Base-by-base conservation (phyloP, 345 rosid species). In the Brassica carinata region DNA sequence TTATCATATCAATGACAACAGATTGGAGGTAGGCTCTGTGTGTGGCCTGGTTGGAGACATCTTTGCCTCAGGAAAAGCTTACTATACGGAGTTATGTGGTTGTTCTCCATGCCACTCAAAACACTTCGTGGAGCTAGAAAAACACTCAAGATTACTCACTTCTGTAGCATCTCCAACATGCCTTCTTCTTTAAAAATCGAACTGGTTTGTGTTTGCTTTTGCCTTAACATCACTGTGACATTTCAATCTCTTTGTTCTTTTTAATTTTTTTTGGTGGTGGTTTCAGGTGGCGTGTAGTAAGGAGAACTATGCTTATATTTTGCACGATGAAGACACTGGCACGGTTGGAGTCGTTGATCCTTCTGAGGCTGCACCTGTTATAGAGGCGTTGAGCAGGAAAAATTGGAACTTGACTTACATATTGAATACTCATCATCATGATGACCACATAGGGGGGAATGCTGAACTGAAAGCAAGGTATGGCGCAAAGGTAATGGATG, bases 291-390 rank as follows among this genome's bases (percentile, higher is more conserved):
- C 98, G 4, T 96, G 99, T 66, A 90, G 93, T 62, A 85, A 82
- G 76, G 98, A 96, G 80, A 91, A 89, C 83, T 96, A 92, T 81
- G 98, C 99, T 57, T 96, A 93, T 85, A 89, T 96, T 71, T 87
- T 96, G 71, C 94, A 94, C 68, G 99, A 96, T 77, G 89, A 84
- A 77, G 94, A 94, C 84, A 96, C 99, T 0, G 99, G 98, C 74
- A 96, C 99, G 0, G 98, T 96, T 84, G 99, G 97, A 67, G 97
- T 96, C 48, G 98, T 96, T 86, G 99, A 96, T 90, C 99, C 99
- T 14, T 88, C 91, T 76, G 99, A 96, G 87, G 88, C 98, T 79
- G 82, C 76, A 26, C 99, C 99, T 62, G 79, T 96, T 77, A 86
- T 96, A 33, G 89, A 96, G 59, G 99, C 94, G 76, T 84, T 94